These are phyloP conservation scores for Triticum urartu DNA, from an alignment of 176 grass and related monocot genomes.

Conservation along the genomic window DNA sequence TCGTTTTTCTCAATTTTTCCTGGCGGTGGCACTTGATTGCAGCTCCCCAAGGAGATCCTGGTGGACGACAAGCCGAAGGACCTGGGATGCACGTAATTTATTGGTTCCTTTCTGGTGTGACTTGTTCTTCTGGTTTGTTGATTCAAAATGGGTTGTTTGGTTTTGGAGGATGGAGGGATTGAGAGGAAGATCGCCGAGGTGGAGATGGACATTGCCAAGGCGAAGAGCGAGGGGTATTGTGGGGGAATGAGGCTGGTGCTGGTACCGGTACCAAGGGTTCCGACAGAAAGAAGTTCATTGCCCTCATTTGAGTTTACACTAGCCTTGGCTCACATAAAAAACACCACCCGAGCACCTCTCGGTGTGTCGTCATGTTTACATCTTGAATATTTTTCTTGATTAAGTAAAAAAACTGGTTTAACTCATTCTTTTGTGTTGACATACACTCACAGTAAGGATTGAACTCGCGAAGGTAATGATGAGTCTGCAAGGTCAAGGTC, in stretches of 20 bases:
- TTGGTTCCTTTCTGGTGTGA: background rate
- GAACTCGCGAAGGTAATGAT: too few species aligned
- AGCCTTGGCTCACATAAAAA: conserved; percentile 63
- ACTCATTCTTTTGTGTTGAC: too few species aligned
- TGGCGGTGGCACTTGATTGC: conserved; percentile 5
- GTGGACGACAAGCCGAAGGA: conserved; percentile 86
- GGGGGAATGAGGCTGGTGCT: background rate
- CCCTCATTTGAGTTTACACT: conserved; percentile 89
- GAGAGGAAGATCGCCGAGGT: conserved; percentile 78
- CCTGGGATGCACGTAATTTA: conserved; percentile 82
- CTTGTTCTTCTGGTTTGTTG: background rate
- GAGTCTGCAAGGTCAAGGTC: too few species aligned
- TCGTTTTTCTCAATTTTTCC: background rate
- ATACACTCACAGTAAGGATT: too few species aligned
- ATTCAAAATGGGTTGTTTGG: conserved; percentile 16
- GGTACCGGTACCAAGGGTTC: background rate
- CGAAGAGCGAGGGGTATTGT: too few species aligned
- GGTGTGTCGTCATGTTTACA: too few species aligned
- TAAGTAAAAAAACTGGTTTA: too few species aligned
- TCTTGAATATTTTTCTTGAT: too few species aligned
- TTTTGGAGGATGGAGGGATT: conserved; percentile 43
- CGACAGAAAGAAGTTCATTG: conserved; percentile 59
- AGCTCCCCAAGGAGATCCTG: conserved; percentile 70
- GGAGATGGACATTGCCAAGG: conserved; percentile 63
- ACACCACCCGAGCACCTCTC: too few species aligned